phyloP scores from a whole-genome alignment of 2,329 filamentous ascomycete genomes.

The Pestalotiopsis sp. region DNA sequence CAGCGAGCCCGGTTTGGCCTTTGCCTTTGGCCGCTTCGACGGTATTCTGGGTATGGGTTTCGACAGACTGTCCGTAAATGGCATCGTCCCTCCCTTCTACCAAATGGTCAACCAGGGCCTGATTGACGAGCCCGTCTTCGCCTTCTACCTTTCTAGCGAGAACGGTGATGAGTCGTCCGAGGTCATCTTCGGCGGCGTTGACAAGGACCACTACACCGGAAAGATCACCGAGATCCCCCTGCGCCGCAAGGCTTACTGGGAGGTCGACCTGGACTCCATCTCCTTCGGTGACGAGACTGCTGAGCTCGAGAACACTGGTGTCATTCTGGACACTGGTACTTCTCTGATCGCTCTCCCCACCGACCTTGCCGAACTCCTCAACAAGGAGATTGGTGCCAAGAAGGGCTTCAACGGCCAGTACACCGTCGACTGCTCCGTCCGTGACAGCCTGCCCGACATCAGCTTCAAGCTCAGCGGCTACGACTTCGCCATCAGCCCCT shows the following conservation, averaged over 20 bases:
- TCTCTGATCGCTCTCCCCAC: slow-evolving; percentile 94
- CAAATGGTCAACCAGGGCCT: slow-evolving; percentile 89
- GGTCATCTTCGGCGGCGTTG: slow-evolving; percentile 86
- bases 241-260: slow-evolving; percentile 99
- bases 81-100: slow-evolving; percentile 94
- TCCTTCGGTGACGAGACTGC: slow-evolving; percentile 83
- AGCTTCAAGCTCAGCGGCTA: slow-evolving; percentile 88
- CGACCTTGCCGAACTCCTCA: slow-evolving; percentile 91
- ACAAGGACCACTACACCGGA: slow-evolving; percentile 79
- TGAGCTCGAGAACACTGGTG: slow-evolving; percentile 91
- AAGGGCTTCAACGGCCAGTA: slow-evolving; percentile 98
- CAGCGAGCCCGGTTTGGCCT: slow-evolving; percentile 91
- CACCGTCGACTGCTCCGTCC: slow-evolving; percentile 85
- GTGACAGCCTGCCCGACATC: slow-evolving; percentile 82
- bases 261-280: slow-evolving; percentile 94
- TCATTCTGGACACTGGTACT: slow-evolving; percentile 97
- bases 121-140: slow-evolving; percentile 89
- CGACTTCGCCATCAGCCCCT: slow-evolving; percentile 87
- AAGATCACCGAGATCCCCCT: slow-evolving; percentile 92
- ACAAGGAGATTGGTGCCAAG: slow-evolving; percentile 97
- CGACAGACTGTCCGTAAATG: slow-evolving; percentile 96
- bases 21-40: slow-evolving; percentile 96
- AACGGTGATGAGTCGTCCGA: slow-evolving; percentile 74
- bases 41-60: slow-evolving; percentile 95
- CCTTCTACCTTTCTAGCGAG: slow-evolving; percentile 89